Percentiles rank a stretch among this genome's conserved stretches.
These are phyloP conservation scores for Aspergillus sp. DNA, from an alignment of 2,329 filamentous ascomycete genomes.

Conservation along the genomic window DNA sequence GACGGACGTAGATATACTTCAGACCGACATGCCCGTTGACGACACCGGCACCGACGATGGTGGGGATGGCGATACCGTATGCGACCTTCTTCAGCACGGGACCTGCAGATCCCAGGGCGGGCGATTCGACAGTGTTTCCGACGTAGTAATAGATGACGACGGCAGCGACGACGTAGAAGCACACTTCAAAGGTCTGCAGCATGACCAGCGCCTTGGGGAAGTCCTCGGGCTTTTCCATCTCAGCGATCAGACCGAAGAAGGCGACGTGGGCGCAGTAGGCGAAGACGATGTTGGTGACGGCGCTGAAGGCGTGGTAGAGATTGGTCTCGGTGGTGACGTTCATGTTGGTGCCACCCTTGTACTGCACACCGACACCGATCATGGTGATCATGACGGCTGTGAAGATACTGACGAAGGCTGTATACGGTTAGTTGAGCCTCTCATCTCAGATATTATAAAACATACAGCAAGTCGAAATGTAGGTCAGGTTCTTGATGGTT, in stretches of 20 bases:
- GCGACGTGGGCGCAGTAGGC: constrained; percentile 66
- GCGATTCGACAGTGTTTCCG: constrained; percentile 57
- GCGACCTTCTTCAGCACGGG: constrained; percentile 56
- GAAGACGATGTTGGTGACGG: constrained; percentile 66
- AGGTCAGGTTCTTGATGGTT: constrained; percentile 59
- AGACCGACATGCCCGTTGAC: constrained; percentile 63
- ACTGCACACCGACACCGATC: constrained; percentile 56
- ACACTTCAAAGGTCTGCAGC: constrained; percentile 55
- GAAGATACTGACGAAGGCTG: constrained; percentile 60
- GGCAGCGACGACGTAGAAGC: constrained; percentile 61
- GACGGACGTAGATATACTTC: constrained; percentile 61
- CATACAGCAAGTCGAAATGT: constrained; percentile 55
- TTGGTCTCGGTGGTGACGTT: constrained; percentile 36
- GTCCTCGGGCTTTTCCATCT: constrained; percentile 57
- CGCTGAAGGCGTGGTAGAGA: constrained; percentile 54
- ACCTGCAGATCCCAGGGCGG: constrained; percentile 61
- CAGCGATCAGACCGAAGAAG: constrained; percentile 63
- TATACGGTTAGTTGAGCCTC: background rate
- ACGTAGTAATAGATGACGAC: constrained; percentile 66
- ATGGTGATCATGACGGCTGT: constrained; percentile 64
- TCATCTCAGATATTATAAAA: background rate
- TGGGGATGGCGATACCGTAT: constrained; percentile 64
- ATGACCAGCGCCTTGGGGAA: constrained; percentile 60
- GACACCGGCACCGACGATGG: constrained; percentile 66
- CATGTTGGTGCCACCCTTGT: constrained; percentile 33